A percentile compares a stretch with the other conserved stretches of the same genome.
Conservation (phyloP, 176 grass and related monocot species). For the Secale cereale region DNA sequence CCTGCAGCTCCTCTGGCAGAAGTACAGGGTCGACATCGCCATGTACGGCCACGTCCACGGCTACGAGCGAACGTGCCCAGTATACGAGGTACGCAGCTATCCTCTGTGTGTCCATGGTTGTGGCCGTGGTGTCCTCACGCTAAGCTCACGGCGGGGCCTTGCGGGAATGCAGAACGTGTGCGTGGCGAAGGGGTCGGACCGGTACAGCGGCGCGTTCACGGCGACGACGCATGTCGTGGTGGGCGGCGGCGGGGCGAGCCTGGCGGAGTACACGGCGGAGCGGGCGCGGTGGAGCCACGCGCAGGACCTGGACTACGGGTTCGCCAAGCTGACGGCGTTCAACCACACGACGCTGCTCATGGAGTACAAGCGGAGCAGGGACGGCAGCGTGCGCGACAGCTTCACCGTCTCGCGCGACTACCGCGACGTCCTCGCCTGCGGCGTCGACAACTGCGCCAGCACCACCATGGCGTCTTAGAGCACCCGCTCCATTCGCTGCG, state of each 20-base stretch:
- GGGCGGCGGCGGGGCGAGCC: slow-evolving; percentile 76
- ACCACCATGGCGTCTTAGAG: slow-evolving; percentile 41
- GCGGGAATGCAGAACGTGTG: slow-evolving; percentile 54
- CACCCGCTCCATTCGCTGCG: not conserved
- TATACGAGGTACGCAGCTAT: slow-evolving; percentile 52
- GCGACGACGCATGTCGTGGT: slow-evolving; percentile 91
- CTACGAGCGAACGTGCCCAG: slow-evolving; percentile 88
- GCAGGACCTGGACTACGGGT: slow-evolving; percentile 76
- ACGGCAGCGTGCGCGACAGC: slow-evolving; percentile 63
- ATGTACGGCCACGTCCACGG: slow-evolving; percentile 75
- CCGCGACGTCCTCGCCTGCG: slow-evolving; percentile 62
- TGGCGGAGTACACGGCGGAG: slow-evolving; percentile 48
- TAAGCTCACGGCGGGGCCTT: not conserved
- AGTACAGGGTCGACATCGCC: slow-evolving; percentile 81
- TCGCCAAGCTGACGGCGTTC: slow-evolving; percentile 76
- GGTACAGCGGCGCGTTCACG: slow-evolving; percentile 64
- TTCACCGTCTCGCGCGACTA: slow-evolving; percentile 82
- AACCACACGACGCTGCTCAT: slow-evolving; percentile 74
- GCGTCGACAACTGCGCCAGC: slow-evolving; percentile 53
- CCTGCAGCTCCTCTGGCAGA: slow-evolving; percentile 82
- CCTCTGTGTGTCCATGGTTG: not conserved
- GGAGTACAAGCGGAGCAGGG: slow-evolving; percentile 86
- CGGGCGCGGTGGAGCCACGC: slow-evolving; percentile 66
- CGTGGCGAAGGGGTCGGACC: slow-evolving; percentile 57
- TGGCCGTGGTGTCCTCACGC: not conserved